Base-by-base conservation (phyloP, 2,329 filamentous ascomycete species). In the Penicillium glabrum region DNA sequence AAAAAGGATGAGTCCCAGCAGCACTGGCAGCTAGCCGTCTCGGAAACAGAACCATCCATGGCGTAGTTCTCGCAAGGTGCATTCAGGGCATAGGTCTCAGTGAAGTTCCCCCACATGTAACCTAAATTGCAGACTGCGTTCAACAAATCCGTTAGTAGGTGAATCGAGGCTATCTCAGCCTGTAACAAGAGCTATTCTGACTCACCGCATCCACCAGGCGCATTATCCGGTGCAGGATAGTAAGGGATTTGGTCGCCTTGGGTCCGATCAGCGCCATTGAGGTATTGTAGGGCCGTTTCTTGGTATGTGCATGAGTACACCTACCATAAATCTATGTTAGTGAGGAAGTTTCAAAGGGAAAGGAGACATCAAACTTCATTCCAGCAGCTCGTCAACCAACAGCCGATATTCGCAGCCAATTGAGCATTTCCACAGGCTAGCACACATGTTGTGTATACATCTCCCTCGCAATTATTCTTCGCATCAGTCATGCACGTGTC, bases 121-220 rank as follows among this genome's bases (percentile, higher is more conserved):
- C 51, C 51, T 27, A 53, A 37, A 27, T 53, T 53, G 16, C 51
- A 53, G 29, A 53, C 51, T 53, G 21, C 3, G 7, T 26, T 37
- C 3, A 27, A 27, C 6, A 6, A 1, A n/a, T 10, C 29, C 9
- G 24, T 46, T 6, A 46, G 44, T 16, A 41, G 1, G 14, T 29
- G 14, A 9, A 5, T 9, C 27, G 14, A 16, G 14, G 9, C 1
- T n/a, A 27, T 29, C 9, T 7, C 5, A 9, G n/a, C 23, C 23
- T n/a, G 6, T 1, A 10, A 39, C 10, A 9, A 11, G 16, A 46
- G 23, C 14, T 11, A 26, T 26, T 24, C n/a, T 26, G 33, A 27
- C 51, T 46, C 46, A 53, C 51, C 51, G 8, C 51, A 53, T 53
- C 51, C 51, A 46, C 41, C 51, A 29, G 51, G 51, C 13, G 51